A percentile compares a stretch with the other conserved stretches of the same genome.
These are phyloP conservation scores for Hypoxylon fragiforme DNA, from an alignment of 495 filamentous ascomycete species.

Conservation along the genomic window DNA sequence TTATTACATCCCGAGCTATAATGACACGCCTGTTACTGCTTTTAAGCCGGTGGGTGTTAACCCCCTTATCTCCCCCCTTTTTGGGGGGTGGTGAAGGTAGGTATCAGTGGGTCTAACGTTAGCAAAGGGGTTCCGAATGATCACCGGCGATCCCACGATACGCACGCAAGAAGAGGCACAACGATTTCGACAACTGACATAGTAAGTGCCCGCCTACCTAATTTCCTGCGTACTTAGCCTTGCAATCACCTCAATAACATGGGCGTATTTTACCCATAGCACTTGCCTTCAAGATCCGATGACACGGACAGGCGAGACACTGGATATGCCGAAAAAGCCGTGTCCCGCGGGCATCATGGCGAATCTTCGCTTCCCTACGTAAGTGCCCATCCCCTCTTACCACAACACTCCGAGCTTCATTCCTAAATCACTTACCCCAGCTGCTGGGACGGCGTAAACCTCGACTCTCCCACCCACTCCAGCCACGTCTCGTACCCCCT, in stretches of 20 bases:
- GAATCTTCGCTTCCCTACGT: conserved; percentile 43
- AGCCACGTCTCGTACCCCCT: conserved; percentile 35
- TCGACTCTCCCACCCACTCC: conserved; percentile 30
- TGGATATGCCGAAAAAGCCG: conserved; percentile 34
- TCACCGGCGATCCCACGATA: conserved; percentile 34
- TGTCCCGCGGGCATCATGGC: conserved; percentile 45
- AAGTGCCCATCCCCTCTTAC: too few species aligned
- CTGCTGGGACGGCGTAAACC: conserved; percentile 35
- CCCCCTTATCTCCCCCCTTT: not conserved
- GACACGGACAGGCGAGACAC: conserved; percentile 34
- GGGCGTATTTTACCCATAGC: too few species aligned
- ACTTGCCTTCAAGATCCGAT: conserved; percentile 39
- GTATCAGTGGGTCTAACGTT: not conserved
- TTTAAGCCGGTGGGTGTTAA: conserved; percentile 41
- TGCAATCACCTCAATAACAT: too few species aligned
- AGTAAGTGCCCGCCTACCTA: conserved; percentile 15
- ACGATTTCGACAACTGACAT: conserved; percentile 39
- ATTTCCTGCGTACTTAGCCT: not conserved
- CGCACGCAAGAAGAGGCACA: conserved; percentile 32
- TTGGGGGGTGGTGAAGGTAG: too few species aligned
- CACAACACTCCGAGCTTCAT: too few species aligned
- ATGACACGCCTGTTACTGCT: conserved; percentile 38
- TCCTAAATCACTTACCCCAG: conserved; percentile 9
- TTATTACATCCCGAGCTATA: conserved; percentile 47
- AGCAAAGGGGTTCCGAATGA: conserved; percentile 38